Conservation (phyloP, 768 basidiomycete genomes). For the Podaxis sp. region DNA sequence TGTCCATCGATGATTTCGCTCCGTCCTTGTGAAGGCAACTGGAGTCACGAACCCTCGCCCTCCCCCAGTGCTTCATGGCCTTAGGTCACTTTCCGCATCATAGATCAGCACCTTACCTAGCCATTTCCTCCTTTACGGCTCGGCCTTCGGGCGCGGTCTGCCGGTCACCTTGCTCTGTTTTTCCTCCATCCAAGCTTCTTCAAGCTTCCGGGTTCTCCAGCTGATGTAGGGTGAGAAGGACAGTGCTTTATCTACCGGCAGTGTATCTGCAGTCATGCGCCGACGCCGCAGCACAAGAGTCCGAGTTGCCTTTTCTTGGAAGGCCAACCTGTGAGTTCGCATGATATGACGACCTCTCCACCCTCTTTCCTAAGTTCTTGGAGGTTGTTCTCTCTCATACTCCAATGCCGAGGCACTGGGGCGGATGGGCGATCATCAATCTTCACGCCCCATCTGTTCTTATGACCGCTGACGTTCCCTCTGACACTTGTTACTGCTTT, state of each 20-base stretch:
- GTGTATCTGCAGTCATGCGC: conserved; percentile 1
- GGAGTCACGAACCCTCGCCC: neutral
- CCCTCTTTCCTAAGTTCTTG: neutral
- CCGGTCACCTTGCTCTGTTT: conserved; percentile 6
- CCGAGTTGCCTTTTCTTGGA: conserved; percentile 2
- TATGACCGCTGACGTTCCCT: neutral
- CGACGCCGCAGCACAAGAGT: neutral
- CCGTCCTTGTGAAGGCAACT: conserved; percentile 2
- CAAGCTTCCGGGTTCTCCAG: conserved; percentile 8
- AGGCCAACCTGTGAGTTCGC: neutral
- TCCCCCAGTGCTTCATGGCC: neutral
- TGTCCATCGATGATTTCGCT: neutral
- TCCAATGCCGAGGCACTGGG: neutral
- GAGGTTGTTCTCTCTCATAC: conserved; percentile 1
- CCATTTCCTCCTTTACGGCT: neutral
- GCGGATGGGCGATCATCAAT: neutral
- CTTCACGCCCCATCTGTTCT: neutral
- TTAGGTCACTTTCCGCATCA: neutral
- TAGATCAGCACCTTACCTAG: conserved; percentile 2
- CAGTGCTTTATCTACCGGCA: neutral
- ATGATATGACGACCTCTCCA: conserved; percentile 1
- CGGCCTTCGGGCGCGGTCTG: conserved; percentile 9
- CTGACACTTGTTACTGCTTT: neutral
- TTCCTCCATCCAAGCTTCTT: conserved; percentile 6
- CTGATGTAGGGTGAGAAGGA: conserved; percentile 8